Evolutionary conservation across 225 moss, liverwort and hornwort species (phyloP), one percentile per base, ranked within the genome.

Genomic region (Sphagnum contortum): DNA sequence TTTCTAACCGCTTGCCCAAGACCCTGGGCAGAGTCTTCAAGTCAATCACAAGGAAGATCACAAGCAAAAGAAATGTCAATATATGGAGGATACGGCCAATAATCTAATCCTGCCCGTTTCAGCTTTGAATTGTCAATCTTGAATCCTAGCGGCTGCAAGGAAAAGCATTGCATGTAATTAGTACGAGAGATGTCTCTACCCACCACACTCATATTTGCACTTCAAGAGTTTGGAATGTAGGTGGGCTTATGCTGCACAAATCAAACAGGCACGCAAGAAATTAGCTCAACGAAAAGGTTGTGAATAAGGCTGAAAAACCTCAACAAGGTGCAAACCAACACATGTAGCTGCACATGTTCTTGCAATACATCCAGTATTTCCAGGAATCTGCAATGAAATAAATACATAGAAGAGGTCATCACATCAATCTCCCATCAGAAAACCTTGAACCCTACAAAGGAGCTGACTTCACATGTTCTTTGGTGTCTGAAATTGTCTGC

Each of bases 91-190:
- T 95, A 95, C 88, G 98, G 98, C 98, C 98, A 98, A 74, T 98
- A 98, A 74, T 98, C 98, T 70, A 98, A 86, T 67, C 98, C 98
- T 63, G 98, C 93, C 70, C 98, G 94, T 83, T 91, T 98, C 83
- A 98, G 70, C 80, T 91, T 98, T 51, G 98, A 81, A 76, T 90
- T 90, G 69, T 81, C 85, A 55, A 93, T 81, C 75, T 91, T 85
- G 71, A 83, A 98, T 50, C 93, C 98, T 65, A 98, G 64, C 9
- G 98, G 93, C 98, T 92, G 83, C 68, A 72, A 60, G 11, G 60
- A 60, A 10, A 52, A 69, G 57, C 11, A 14, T n/a, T 49, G 29
- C 44, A 50, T 52, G 2, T 29, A 29, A 29, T 29, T 29, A 29
- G 29, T 29, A 29, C 29, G 29, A 29, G 29, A 29, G 29, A 29